Evolutionary conservation across 495 filamentous ascomycete species (phyloP), one percentile per base, ranked within the genome.

Genomic region (Tuber aestivum): DNA sequence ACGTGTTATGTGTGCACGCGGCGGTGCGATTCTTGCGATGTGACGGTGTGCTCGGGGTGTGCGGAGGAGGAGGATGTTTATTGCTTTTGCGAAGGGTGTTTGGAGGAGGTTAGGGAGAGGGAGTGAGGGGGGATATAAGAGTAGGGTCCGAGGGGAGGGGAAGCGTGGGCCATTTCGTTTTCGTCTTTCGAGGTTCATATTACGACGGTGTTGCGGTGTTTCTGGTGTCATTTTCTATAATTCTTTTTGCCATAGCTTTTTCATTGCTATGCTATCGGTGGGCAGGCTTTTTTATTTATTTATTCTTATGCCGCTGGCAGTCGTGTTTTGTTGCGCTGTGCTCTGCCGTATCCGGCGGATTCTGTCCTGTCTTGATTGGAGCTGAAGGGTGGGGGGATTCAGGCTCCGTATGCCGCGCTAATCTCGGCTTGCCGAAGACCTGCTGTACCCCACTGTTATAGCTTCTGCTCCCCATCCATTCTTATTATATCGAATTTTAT

Each of bases 1-100:
- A 81, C 78, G 42, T 81, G 79, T 41, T 77, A 80, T 23, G 79
- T 81, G 72, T 81, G 79, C 56, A 80, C 79, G 32, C 48, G 79
- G 16, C 76, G 61, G 42, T 81, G 79, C 20, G 78, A 80, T 65
- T 45, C 69, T 40, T 81, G 79, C 38, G 75, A 81, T n/a, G 79
- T 78, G 69, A 81, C 75, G 41, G 79, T 81, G 27, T 81, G 79
- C 68, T 80, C 78, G 16, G 72, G 41, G 56, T 81, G 79, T 37
- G 56, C 71, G 4, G 75, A 77, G 48, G 79, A 81, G 75, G 80
- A 81, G 70, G 79, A 70, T 35, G 78, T 81, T 18, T 75, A 81
- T 72, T 78, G 78, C 73, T 81, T 81, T 41, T 81, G 79, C 44
- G 56, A 71, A 41, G 69, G 65, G 76, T 79, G 78, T 75, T 68